These are phyloP conservation scores for Cercospora sp. DNA, from an alignment of 2,329 filamentous ascomycete genomes.

Conservation along the genomic window DNA sequence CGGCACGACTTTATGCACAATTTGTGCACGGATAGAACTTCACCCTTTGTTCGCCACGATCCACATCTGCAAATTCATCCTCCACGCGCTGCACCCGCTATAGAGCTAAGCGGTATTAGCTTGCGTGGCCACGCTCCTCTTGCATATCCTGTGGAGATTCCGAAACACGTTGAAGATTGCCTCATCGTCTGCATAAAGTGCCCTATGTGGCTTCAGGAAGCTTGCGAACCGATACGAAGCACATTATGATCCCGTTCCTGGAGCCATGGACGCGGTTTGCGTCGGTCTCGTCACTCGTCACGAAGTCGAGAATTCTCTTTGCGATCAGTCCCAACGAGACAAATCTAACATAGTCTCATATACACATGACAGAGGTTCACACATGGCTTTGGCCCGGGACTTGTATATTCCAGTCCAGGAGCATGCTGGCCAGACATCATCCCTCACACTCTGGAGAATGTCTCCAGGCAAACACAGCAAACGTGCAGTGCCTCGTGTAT, in stretches of 20 bases:
- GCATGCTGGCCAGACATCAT: not conserved
- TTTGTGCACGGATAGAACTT: conserved; percentile 5
- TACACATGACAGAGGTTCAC: not conserved
- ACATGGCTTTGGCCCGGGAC: not conserved
- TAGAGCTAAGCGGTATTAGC: not conserved
- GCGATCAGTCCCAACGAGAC: not conserved
- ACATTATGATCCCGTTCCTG: not conserved
- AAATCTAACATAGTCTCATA: not conserved
- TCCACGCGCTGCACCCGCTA: not conserved
- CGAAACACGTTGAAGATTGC: not conserved
- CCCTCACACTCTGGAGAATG: not conserved
- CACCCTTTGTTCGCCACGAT: not conserved
- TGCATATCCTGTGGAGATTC: not conserved
- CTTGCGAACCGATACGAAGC: not conserved
- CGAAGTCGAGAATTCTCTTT: not conserved
- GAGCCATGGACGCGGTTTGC: not conserved
- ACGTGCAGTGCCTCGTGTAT: not conserved
- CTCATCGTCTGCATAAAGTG: conserved; percentile 1
- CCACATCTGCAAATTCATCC: not conserved
- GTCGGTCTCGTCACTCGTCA: not conserved
- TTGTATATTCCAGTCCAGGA: not conserved
- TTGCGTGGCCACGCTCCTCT: not conserved
- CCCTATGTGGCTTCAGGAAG: not conserved
- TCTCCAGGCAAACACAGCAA: not conserved
- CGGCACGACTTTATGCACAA: conserved; percentile 2